Evolutionary conservation across 345 rosid species (phyloP).

Genomic region (Eucalyptus cloeziana): DNA sequence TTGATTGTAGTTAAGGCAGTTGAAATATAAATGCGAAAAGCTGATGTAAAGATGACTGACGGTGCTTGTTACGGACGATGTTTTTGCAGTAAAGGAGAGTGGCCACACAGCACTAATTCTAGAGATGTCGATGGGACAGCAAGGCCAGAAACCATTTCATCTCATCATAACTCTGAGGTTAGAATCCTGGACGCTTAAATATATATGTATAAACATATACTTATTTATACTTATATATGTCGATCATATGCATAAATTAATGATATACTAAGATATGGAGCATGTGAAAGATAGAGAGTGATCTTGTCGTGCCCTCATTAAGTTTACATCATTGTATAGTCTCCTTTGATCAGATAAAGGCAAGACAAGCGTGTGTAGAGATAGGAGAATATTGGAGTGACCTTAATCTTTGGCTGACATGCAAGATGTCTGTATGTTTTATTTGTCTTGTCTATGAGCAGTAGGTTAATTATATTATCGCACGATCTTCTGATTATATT

Average conservation of each 20-base stretch:
- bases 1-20: neutral
- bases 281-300: neutral
- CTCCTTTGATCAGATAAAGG: neutral
- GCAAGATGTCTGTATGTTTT: neutral
- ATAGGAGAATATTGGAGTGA: neutral
- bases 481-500: neutral
- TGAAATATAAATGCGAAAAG: neutral
- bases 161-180: neutral
- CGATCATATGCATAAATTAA: neutral
- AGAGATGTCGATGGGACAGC: neutral
- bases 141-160: neutral
- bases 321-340: neutral
- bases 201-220: neutral
- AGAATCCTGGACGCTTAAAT: neutral
- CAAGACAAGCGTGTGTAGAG: neutral
- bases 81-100: conserved; percentile 9
- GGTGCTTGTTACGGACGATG: neutral
- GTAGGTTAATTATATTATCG: neutral
- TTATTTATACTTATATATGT: neutral
- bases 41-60: neutral
- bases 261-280: neutral
- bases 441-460: neutral
- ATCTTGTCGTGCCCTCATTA: neutral
- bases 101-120: neutral
- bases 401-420: neutral